These are phyloP conservation scores for Peronospora farinosa DNA, from an alignment of 352 stramenopile species.

Conservation along the genomic window DNA sequence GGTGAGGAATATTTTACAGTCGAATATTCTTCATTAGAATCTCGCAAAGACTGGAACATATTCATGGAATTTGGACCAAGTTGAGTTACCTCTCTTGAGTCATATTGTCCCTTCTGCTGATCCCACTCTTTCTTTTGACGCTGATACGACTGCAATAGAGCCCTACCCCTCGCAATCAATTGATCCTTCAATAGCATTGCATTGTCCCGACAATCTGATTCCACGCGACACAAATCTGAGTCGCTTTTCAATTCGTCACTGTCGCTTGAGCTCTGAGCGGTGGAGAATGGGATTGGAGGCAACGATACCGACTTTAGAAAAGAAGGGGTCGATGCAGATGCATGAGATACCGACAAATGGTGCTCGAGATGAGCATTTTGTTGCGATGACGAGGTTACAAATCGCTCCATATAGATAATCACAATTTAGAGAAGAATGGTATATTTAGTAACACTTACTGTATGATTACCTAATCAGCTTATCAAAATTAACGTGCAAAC, in stretches of 20 bases:
- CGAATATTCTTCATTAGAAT: conserved; percentile 14
- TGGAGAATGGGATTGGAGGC: conserved; percentile 21
- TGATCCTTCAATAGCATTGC: conserved; percentile 27
- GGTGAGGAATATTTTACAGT: conserved; percentile 14
- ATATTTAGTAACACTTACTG: too few species aligned
- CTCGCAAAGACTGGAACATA: conserved; percentile 6
- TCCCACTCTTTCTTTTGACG: conserved; percentile 34
- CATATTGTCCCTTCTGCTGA: conserved; percentile 9
- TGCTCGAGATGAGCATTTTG: background rate
- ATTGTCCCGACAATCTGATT: conserved; percentile 7
- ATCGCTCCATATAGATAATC: conserved; percentile 15
- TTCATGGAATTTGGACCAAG: background rate
- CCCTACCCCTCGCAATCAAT: conserved; percentile 41
- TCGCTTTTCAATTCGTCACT: background rate
- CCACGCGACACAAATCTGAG: conserved; percentile 13
- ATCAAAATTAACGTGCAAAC: too few species aligned
- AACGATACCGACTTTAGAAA: background rate
- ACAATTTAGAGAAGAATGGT: background rate
- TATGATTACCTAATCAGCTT: too few species aligned
- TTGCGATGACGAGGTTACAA: conserved; percentile 13
- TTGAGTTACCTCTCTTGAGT: conserved; percentile 1
- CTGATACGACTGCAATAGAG: conserved; percentile 44
- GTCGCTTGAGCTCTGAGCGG: conserved; percentile 19
- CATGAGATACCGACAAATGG: conserved; percentile 13
- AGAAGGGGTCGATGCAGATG: conserved; percentile 8